Conservation (phyloP, 1,284 basidiomycete genomes). For the Entoloma clypeatum region DNA sequence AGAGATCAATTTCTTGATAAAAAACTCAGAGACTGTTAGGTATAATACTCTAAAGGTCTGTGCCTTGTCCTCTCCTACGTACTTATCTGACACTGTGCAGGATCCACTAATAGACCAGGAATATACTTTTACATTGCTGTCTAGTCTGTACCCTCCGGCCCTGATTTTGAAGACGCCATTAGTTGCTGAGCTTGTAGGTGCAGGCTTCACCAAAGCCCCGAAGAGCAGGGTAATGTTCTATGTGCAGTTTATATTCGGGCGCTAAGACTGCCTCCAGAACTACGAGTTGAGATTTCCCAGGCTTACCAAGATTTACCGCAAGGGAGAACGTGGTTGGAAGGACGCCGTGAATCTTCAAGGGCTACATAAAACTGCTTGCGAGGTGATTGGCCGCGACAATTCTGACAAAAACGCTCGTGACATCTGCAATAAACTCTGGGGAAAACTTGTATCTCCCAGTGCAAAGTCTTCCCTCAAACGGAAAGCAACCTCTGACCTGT, state of each 20-base stretch:
- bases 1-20: slow-evolving; percentile 63
- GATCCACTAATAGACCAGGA: slow-evolving; percentile 29
- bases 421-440: slow-evolving; percentile 39
- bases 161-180: slow-evolving; percentile 61
- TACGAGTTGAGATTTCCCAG: slow-evolving; percentile 84
- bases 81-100: slow-evolving; percentile 7
- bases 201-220: slow-evolving; percentile 70
- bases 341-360: slow-evolving; percentile 47
- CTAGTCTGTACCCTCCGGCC: slow-evolving; percentile 48
- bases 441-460: slow-evolving; percentile 34
- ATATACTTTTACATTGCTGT: slow-evolving; percentile 51
- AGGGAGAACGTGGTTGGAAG: slow-evolving; percentile 58
- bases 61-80: slow-evolving; percentile 3
- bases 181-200: slow-evolving; percentile 73
- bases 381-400: slow-evolving; percentile 47
- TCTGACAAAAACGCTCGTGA: slow-evolving; percentile 35
- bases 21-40: slow-evolving; percentile 41
- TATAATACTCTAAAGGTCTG: slow-evolving; percentile 27
- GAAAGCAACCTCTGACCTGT: slow-evolving; percentile 30
- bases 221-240: slow-evolving; percentile 43
- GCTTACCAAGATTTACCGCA: slow-evolving; percentile 62
- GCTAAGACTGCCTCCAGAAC: slow-evolving; percentile 40
- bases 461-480: slow-evolving; percentile 32
- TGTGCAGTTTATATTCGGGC: slow-evolving; percentile 14
- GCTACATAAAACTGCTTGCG: slow-evolving; percentile 49